Conservation (phyloP, 192 early-diverging fungal species). For the Lobosporangium transversale region DNA sequence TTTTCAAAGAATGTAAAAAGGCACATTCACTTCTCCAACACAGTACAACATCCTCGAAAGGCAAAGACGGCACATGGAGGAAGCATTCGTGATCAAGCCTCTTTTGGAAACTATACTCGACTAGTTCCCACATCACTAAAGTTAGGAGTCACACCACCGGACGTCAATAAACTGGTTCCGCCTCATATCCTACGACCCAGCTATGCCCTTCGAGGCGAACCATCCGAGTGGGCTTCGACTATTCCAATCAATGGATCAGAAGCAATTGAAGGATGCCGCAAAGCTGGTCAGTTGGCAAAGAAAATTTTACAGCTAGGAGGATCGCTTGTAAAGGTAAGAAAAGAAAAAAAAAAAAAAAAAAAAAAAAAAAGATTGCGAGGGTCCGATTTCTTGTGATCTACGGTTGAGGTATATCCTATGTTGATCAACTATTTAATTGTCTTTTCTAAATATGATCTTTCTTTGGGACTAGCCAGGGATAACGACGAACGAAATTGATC, state of each 20-base stretch:
- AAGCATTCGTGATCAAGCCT: slow-evolving; percentile 18
- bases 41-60: slow-evolving; percentile 12
- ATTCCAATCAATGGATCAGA: slow-evolving; percentile 54
- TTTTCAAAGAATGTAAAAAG: too few species aligned
- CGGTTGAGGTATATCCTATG: background rate
- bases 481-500: slow-evolving; percentile 95
- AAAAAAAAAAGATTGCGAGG: too few species aligned
- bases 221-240: slow-evolving; percentile 54
- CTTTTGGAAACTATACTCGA: slow-evolving; percentile 44
- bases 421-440: background rate
- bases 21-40: slow-evolving; percentile 15
- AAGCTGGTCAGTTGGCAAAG: slow-evolving; percentile 66
- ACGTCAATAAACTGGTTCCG: slow-evolving; percentile 50
- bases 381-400: background rate
- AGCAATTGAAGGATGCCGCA: slow-evolving; percentile 56
- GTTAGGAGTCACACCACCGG: slow-evolving; percentile 26
- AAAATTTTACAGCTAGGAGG: slow-evolving; percentile 65
- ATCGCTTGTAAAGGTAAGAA: slow-evolving; percentile 55
- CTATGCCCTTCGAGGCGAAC: slow-evolving; percentile 66
- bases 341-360: background rate
- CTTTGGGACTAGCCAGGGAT: slow-evolving; percentile 63
- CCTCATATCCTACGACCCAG: slow-evolving; percentile 60
- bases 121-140: slow-evolving; percentile 33
- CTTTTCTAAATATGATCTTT: background rate
- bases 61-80: slow-evolving; percentile 26